phyloP scores from a whole-genome alignment of 768 basidiomycete genomes.

The Trametes coccinea region DNA sequence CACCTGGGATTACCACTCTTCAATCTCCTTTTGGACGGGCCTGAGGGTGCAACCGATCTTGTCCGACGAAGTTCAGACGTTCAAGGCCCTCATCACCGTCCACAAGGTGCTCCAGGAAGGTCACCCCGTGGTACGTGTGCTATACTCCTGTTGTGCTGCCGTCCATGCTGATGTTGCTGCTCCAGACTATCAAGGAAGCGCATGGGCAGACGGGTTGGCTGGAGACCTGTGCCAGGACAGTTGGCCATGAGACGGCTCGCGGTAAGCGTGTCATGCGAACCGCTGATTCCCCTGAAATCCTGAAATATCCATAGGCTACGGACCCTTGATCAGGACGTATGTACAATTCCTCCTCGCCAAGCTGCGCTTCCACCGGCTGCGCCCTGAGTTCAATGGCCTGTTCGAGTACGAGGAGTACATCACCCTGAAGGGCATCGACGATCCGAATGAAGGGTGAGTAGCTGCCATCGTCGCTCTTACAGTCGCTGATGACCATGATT shows the following conservation, averaged over 20 bases:
- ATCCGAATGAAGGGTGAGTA: constrained; percentile 96
- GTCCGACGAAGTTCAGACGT: constrained; percentile 96
- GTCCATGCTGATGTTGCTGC: constrained; percentile 14
- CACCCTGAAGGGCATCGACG: constrained; percentile 94
- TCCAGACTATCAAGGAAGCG: constrained; percentile 92
- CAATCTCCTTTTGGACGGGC: constrained; percentile 97
- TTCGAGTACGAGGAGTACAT: constrained; percentile 99
- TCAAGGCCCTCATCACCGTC: constrained; percentile 96
- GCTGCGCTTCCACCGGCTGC: constrained; percentile 90
- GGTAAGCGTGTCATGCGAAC: constrained; percentile 45
- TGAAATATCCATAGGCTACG: constrained; percentile 65
- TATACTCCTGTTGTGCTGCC: background rate
- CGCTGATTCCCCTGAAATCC: background rate
- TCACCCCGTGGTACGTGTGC: constrained; percentile 75
- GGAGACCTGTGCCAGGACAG: constrained; percentile 92
- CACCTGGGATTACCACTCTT: constrained; percentile 99
- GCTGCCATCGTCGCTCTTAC: background rate
- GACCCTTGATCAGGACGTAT: constrained; percentile 89
- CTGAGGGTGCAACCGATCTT: constrained; percentile 95
- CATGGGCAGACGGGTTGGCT: constrained; percentile 98
- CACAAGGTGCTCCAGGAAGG: constrained; percentile 99
- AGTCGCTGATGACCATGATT: background rate
- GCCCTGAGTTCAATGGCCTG: constrained; percentile 97
- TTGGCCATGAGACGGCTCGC: constrained; percentile 73
- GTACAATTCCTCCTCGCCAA: constrained; percentile 96